These are phyloP conservation scores for Lasiodiplodia theobromae DNA, from an alignment of 2,329 filamentous ascomycete genomes.

Conservation along the genomic window DNA sequence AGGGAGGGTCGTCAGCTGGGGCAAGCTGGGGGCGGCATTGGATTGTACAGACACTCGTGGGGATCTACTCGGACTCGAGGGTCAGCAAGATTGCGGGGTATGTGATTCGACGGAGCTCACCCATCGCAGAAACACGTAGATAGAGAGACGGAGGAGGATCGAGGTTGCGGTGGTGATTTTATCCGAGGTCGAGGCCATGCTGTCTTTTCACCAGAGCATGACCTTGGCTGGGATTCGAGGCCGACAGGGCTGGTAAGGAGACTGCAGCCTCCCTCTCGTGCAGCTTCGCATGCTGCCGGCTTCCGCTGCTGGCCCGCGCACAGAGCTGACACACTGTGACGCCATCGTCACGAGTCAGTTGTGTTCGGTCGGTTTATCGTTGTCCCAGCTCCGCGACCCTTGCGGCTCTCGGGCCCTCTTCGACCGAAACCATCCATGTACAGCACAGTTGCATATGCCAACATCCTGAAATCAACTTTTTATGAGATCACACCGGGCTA, in stretches of 20 bases:
- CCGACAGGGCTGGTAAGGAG: background rate
- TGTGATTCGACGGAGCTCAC: slow-evolving; percentile 48
- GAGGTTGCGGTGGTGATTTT: slow-evolving; percentile 53
- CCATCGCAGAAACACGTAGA: slow-evolving; percentile 69
- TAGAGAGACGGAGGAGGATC: slow-evolving; percentile 56
- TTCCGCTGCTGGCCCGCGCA: slow-evolving; percentile 18
- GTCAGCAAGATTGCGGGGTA: slow-evolving; percentile 16
- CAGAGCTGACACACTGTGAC: slow-evolving; percentile 6
- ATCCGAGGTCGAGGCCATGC: slow-evolving; percentile 46
- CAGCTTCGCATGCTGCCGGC: slow-evolving; percentile 10
- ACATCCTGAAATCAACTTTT: background rate
- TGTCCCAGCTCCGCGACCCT: slow-evolving; percentile 1
- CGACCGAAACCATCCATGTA: background rate
- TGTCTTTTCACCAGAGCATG: slow-evolving; percentile 26
- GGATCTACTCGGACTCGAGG: slow-evolving; percentile 28
- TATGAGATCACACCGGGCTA: background rate
- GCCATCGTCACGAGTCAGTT: slow-evolving; percentile 15
- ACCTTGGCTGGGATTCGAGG: background rate
- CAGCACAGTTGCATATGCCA: too few relatives aligned
- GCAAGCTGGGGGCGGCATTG: slow-evolving; percentile 26
- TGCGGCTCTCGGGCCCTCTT: background rate
- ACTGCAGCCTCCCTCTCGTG: background rate
- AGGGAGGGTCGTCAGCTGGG: slow-evolving; percentile 31
- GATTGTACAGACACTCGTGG: slow-evolving; percentile 29
- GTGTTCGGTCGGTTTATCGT: background rate